Conservation (phyloP, 73 alveolate species). For the Paramecium sexaurelia region DNA sequence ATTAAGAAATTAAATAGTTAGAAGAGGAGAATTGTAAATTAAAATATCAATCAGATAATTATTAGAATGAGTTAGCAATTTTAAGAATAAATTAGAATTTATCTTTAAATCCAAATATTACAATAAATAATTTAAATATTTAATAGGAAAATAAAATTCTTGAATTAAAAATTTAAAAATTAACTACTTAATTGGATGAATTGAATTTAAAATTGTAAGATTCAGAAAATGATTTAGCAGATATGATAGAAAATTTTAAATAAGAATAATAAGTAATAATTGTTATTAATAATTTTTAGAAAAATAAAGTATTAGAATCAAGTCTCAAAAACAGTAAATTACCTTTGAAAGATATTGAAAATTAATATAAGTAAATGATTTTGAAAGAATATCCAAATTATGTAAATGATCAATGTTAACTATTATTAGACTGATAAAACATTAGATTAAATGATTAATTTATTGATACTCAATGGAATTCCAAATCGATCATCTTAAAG, state of each 20-base stretch:
- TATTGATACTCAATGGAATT: background rate
- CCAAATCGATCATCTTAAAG: background rate
- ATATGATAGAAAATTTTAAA: background rate
- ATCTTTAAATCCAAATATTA: background rate
- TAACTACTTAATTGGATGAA: background rate
- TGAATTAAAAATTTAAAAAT: background rate
- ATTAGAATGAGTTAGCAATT: background rate
- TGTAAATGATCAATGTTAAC: background rate
- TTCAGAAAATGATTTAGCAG: conserved; percentile 3
- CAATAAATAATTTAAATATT: background rate
- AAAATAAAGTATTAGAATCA: background rate
- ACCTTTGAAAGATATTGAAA: background rate
- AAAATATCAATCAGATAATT: background rate
- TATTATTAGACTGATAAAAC: background rate
- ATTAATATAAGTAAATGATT: background rate
- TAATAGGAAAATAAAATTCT: background rate
- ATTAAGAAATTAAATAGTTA: background rate
- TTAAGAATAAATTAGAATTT: background rate
- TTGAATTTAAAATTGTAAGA: background rate
- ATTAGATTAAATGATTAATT: background rate
- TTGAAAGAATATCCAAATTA: background rate
- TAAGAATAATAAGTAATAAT: background rate
- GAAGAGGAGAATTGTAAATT: background rate
- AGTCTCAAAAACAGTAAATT: background rate
- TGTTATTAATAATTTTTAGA: background rate